Conservation (phyloP, 192 early-diverging fungal species). For the Mortierella hygrophila region DNA sequence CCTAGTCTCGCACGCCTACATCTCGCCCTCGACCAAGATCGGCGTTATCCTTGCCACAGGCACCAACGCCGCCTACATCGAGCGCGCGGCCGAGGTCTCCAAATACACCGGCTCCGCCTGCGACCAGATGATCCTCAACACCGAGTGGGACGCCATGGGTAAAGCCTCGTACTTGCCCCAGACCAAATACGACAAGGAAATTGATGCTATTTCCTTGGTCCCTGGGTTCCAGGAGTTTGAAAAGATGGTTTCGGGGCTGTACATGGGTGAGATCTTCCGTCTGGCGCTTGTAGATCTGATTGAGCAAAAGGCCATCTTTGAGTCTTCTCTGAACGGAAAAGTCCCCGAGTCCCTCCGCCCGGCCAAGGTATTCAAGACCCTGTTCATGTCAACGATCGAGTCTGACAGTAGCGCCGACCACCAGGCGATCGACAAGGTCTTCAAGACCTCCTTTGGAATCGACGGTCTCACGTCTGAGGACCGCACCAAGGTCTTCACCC, state of each 20-base stretch:
- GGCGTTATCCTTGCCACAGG: constrained; percentile 95
- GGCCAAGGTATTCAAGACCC: constrained; percentile 71
- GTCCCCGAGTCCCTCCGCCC: constrained; percentile 71
- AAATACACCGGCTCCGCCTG: constrained; percentile 69
- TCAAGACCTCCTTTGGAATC: constrained; percentile 69
- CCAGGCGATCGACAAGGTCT: constrained; percentile 71
- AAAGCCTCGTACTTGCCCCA: constrained; percentile 83
- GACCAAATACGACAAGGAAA: constrained; percentile 86
- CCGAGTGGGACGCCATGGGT: constrained; percentile 92
- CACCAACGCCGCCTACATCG: constrained; percentile 95
- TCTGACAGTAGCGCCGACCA: constrained; percentile 76
- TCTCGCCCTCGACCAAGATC: constrained; percentile 82
- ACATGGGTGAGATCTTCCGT: constrained; percentile 92
- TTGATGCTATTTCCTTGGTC: constrained; percentile 84
- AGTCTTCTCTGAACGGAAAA: constrained; percentile 71
- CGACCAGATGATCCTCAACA: constrained; percentile 94
- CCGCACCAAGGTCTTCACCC: constrained; percentile 79
- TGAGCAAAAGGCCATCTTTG: constrained; percentile 79
- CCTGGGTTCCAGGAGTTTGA: constrained; percentile 92
- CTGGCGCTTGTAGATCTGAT: constrained; percentile 86
- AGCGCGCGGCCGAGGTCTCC: constrained; percentile 77
- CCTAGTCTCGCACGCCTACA: constrained; percentile 90
- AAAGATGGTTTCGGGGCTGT: constrained; percentile 96
- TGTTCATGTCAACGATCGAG: constrained; percentile 65
- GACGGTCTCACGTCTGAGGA: constrained; percentile 67